Evolutionary conservation across 495 filamentous ascomycete genomes (phyloP), one percentile per base, ranked within the genome.

Genomic region (Symbiotaphrina buchneri): DNA sequence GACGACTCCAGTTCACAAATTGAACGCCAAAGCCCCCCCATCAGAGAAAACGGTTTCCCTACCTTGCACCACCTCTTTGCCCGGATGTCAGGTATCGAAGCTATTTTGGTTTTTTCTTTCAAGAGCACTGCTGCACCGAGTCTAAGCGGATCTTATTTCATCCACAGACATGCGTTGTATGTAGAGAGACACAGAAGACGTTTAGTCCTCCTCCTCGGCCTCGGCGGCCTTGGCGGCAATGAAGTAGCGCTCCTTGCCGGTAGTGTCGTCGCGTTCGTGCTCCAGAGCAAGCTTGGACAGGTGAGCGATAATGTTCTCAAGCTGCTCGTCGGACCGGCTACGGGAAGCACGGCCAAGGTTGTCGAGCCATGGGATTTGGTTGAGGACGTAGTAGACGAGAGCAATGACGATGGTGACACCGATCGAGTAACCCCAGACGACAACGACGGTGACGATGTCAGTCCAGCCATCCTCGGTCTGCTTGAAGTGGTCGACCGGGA

Each of bases 351-450:
- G 71, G 47, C 76, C 76, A 37, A 91, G 60, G 59, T 85, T 81
- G 54, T 91, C 77, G 52, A 91, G 90, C 27, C 66, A 66, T 21
- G 56, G 47, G 43, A 70, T 80, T 49, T 67, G 69, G 42, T 80
- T 71, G 40, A 91, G 62, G 41, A 82, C 58, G 49, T 79, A 73
- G 58, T 82, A 83, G 8, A 70, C 40, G 34, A 59, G 61, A 34
- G 60, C 62, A 45, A 73, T 49, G 36, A 76, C 60, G 45, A 70
- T 78, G 54, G 90, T 80, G 38, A 90, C 59, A 43, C 81, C 82
- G 45, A 85, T 71, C 2, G 81, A 82, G 55, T 82, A 83, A 45
- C 83, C 65, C 78, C 79, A 93, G 45, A 87, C 66, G 56, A 82
- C 75, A 42, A 85, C 62, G 29, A 90, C 68, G 21, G 80, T 64